These are phyloP conservation scores for Umbelopsis sp. DNA, from an alignment of 192 early-diverging fungal species.

Conservation along the genomic window DNA sequence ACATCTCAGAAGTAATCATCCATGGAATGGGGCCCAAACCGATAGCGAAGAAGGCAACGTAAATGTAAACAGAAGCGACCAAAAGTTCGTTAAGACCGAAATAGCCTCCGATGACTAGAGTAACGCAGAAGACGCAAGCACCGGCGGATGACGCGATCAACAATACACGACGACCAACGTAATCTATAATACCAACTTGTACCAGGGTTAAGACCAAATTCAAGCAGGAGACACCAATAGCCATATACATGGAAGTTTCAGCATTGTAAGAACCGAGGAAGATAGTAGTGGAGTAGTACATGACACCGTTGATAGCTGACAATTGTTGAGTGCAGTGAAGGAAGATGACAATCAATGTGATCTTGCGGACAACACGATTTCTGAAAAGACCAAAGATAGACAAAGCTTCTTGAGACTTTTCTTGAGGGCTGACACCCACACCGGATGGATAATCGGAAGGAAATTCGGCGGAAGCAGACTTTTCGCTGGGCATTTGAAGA, in stretches of 20 bases:
- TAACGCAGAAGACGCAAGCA: slow-evolving; percentile 63
- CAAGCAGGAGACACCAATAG: slow-evolving; percentile 58
- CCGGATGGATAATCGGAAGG: slow-evolving; percentile 43
- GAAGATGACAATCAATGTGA: slow-evolving; percentile 64
- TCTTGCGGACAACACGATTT: slow-evolving; percentile 57
- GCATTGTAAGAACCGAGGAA: slow-evolving; percentile 62
- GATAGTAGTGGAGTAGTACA: slow-evolving; percentile 88
- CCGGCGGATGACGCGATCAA: slow-evolving; percentile 64
- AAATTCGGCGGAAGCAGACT: slow-evolving; percentile 21
- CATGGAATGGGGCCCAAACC: slow-evolving; percentile 85
- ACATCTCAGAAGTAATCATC: slow-evolving; percentile 76
- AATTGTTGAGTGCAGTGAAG: slow-evolving; percentile 83
- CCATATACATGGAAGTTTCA: slow-evolving; percentile 60
- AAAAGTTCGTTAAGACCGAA: slow-evolving; percentile 57
- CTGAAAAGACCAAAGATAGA: slow-evolving; percentile 59
- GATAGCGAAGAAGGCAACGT: slow-evolving; percentile 77
- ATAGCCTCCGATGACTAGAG: slow-evolving; percentile 66
- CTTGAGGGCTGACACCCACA: slow-evolving; percentile 28
- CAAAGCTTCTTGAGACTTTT: slow-evolving; percentile 36
- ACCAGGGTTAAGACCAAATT: slow-evolving; percentile 65
- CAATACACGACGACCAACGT: slow-evolving; percentile 66
- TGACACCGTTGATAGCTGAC: slow-evolving; percentile 83
- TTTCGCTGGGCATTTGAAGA: slow-evolving; percentile 25
- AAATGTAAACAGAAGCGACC: slow-evolving; percentile 70
- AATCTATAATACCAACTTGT: slow-evolving; percentile 65